These are phyloP conservation scores for Sugiyamaella paludigena DNA, from an alignment of 1,139 yeast species.

Conservation along the genomic window DNA sequence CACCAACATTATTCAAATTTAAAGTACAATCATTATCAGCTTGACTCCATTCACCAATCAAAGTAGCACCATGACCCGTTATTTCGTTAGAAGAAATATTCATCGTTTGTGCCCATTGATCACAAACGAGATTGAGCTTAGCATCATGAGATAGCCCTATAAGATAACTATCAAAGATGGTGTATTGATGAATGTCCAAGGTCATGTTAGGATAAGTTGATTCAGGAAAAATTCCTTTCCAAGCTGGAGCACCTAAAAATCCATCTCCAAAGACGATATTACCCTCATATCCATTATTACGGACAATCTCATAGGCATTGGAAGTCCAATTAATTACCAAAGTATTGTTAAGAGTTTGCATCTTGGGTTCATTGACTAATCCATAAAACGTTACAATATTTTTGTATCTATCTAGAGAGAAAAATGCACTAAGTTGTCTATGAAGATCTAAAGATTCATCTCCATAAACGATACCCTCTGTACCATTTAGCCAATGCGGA, in stretches of 20 bases:
- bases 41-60: constrained; percentile 87
- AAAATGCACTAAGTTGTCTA: constrained; percentile 50
- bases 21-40: constrained; percentile 90
- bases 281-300: constrained; percentile 31
- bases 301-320: constrained; percentile 34
- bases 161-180: constrained; percentile 56
- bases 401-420: constrained; percentile 58
- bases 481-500: constrained; percentile 55
- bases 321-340: constrained; percentile 36
- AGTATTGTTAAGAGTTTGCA: constrained; percentile 30
- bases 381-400: constrained; percentile 80
- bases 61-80: constrained; percentile 55
- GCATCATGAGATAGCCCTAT: constrained; percentile 59
- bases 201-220: constrained; percentile 67
- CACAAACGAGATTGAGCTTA: constrained; percentile 34
- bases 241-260: constrained; percentile 34
- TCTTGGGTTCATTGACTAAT: constrained; percentile 54
- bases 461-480: constrained; percentile 34
- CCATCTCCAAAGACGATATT: constrained; percentile 39
- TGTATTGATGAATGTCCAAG: constrained; percentile 58
- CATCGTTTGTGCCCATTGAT: constrained; percentile 51
- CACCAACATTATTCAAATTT: constrained; percentile 87
- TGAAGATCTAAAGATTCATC: constrained; percentile 42
- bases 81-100: constrained; percentile 52
- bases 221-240: constrained; percentile 36